Base-by-base conservation (phyloP, 306 rosid genomes). In the Dicorynia guianensis region DNA sequence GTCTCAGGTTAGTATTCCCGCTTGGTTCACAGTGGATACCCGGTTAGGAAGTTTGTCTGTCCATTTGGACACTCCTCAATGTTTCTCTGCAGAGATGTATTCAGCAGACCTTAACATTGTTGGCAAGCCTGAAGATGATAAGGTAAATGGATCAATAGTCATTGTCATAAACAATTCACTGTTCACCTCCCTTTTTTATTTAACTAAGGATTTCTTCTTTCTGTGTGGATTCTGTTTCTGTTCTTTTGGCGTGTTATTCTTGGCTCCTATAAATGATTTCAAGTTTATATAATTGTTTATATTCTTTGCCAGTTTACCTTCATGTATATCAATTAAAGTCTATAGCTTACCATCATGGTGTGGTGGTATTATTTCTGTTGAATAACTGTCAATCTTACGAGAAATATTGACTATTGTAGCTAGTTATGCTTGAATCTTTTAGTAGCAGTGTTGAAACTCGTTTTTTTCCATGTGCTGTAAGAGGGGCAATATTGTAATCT, bases 81-180 rank as follows among this genome's bases (percentile, higher is more conserved):
- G 98, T 85, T 96, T 96, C 86, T 87, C 93, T 25, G 98, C 99
- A 44, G 99, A 96, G 85, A 92, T 96, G 99, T 96, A 96, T 84
- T 96, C 98, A 0, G 93, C 80, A 7, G 99, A 96, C 74, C 97
- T 96, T 36, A 92, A 84, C 87, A 90, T 96, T 83, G 83, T 66
- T 7, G 98, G 96, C 79, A 96, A 92, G 88, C 96, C 98, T 19
- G 99, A 96, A 84, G 99, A 96, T 78, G 99, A 96, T 60, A 96
- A 96, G 98, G 99, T 96, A 80, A 69, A 62, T 55, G 57, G 46
- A 59, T 73, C 63, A 64, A 33, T 42, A 46, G 61, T 25, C 30
- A 25, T 25, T 25, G 30, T 57, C 62, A 14, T 63, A 38, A 59
- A 38, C 61, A 62, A 15, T 56, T 48, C 54, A 75, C 56, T 71